Percentiles rank a stretch among this genome's conserved stretches.
These are phyloP conservation scores for Parvularia atlantis DNA, from an alignment of 78 protist genomes.

Conservation along the genomic window DNA sequence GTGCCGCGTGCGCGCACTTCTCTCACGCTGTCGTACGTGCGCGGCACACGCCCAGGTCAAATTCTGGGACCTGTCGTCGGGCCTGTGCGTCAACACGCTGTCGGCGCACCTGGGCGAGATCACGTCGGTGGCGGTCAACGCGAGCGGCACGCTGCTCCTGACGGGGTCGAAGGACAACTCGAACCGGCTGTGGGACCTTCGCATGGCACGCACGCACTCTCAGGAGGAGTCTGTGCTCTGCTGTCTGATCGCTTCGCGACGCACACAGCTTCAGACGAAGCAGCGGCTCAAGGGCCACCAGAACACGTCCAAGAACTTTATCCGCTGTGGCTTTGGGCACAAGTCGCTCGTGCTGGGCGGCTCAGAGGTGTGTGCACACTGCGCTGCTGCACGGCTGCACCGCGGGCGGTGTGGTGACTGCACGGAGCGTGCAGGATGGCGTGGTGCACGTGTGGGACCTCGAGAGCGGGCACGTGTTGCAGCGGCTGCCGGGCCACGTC, in stretches of 20 bases:
- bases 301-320: slow-evolving; percentile 65
- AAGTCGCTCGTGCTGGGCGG: slow-evolving; percentile 51
- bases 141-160: slow-evolving; percentile 43
- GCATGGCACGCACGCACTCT: slow-evolving; percentile 8
- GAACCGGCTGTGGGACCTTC: slow-evolving; percentile 74
- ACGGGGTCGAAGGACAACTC: slow-evolving; percentile 67
- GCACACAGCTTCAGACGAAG: neutral
- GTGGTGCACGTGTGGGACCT: slow-evolving; percentile 50
- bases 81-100: slow-evolving; percentile 64
- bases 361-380: slow-evolving; percentile 38
- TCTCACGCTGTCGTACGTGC: too few relatives aligned
- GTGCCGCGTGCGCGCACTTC: too few relatives aligned
- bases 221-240: neutral
- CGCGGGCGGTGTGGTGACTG: neutral
- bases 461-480: slow-evolving; percentile 38
- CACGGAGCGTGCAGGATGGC: slow-evolving; percentile 32
- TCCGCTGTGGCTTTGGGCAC: slow-evolving; percentile 57
- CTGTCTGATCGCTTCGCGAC: neutral
- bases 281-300: slow-evolving; percentile 72
- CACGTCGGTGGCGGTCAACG: slow-evolving; percentile 53
- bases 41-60: too few relatives aligned
- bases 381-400: neutral
- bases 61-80: slow-evolving; percentile 81
- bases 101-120: slow-evolving; percentile 70
- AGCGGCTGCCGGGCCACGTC: slow-evolving; percentile 33